Evolutionary conservation across 495 filamentous ascomycete species (phyloP), one percentile per base, ranked within the genome.

Genomic region (Tuber microsphaerosporum): DNA sequence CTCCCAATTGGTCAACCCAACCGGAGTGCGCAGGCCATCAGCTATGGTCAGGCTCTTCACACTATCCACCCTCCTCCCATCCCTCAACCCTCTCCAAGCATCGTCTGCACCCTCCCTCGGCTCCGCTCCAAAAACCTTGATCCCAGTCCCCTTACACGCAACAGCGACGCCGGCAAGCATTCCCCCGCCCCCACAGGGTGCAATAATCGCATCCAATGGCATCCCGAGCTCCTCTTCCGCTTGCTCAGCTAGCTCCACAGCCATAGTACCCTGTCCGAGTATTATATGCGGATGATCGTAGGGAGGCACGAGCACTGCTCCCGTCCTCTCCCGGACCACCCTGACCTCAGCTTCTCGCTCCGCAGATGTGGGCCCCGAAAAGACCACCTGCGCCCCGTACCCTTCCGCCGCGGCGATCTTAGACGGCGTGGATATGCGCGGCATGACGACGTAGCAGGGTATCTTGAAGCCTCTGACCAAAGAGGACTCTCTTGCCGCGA

Each of bases 271-370:
- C 85, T 97, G 93, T 0, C 95, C 95, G 2, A 96, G 89, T 45
- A 99, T 92, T 74, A 97, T 92, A 82, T 97, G 87, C 26, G 91
- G 90, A 84, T 98, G 91, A 83, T 98, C 92, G 80, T 97, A 97
- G 4, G 95, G 94, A 69, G 94, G 94, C 3, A 99, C 86, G 9
- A 97, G 84, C 16, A 89, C 87, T 0, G 94, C 94, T 8, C 90
- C 89, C 2, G 92, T 97, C 56, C 88, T 82, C 65, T 85, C 84
- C 9, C 92, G 87, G 1, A 97, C 89, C 14, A 89, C 84, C 12
- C 81, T 84, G 0, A 92, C 89, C 17, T 91, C 90, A 2, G 91
- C 91, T 84, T 97, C 93, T 10, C 95, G 89, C 85, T 97, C 95
- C 2, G 87, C 82, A 56, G 88, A 88, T 4, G 94, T 97, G 73